Evolutionary conservation across 2,329 filamentous ascomycete species (phyloP).

Genomic region (Paradendryphiella salina): DNA sequence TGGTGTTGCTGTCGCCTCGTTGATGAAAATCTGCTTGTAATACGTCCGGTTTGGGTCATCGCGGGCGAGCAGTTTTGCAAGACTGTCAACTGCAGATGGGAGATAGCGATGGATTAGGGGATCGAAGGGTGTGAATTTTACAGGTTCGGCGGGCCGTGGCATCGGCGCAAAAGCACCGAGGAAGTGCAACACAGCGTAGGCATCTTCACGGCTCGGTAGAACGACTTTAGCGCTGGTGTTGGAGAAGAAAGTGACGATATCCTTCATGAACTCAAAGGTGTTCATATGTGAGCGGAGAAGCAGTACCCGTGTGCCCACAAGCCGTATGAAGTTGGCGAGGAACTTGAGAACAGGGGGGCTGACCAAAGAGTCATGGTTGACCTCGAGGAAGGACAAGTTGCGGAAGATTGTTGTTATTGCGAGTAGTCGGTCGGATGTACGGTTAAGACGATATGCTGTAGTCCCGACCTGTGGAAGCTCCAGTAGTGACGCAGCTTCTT

Average conservation of each 20-base stretch:
- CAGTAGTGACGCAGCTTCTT: conserved; percentile 72
- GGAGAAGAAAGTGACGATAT: conserved; percentile 83
- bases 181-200: conserved; percentile 83
- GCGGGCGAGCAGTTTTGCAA: conserved; percentile 87
- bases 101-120: conserved; percentile 83
- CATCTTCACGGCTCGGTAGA: conserved; percentile 83
- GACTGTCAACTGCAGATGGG: conserved; percentile 82
- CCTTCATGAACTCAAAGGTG: conserved; percentile 96
- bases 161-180: conserved; percentile 85
- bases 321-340: conserved; percentile 78
- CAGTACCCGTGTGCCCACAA: conserved; percentile 86
- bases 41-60: conserved; percentile 90
- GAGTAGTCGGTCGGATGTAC: conserved; percentile 82
- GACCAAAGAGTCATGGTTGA: conserved; percentile 75
- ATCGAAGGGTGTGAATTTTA: conserved; percentile 81
- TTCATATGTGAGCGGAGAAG: conserved; percentile 80
- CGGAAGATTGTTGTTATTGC: conserved; percentile 90
- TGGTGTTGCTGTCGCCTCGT: conserved; percentile 66
- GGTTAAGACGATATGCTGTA: conserved; percentile 77
- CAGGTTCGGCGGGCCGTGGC: conserved; percentile 63
- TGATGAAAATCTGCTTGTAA: conserved; percentile 79
- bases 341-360: conserved; percentile 80
- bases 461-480: conserved; percentile 75
- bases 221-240: conserved; percentile 82
- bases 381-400: conserved; percentile 84